phyloP scores from a whole-genome alignment of 345 rosid species.

The Salix caprea region DNA sequence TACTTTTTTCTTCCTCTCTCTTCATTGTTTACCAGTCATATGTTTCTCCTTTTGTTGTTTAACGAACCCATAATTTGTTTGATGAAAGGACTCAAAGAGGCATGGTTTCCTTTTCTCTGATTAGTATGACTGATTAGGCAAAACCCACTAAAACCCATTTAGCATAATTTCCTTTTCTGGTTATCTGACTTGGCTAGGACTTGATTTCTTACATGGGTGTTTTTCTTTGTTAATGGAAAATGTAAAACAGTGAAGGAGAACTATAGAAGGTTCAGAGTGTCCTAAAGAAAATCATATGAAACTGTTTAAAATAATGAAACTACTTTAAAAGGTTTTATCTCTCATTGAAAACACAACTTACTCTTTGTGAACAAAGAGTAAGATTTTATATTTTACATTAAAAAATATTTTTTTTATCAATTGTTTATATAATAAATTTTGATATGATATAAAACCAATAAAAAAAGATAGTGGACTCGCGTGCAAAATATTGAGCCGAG shows the following conservation, averaged over 20 bases:
- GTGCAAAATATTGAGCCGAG: too few species aligned
- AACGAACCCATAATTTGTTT: slow-evolving; percentile 29
- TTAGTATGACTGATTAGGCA: not conserved
- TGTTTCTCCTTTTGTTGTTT: not conserved
- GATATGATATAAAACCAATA: too few species aligned
- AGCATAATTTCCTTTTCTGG: not conserved
- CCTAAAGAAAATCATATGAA: too few species aligned
- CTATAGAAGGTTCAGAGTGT: slow-evolving; percentile 26
- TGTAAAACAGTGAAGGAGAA: slow-evolving; percentile 56
- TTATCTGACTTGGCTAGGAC: not conserved
- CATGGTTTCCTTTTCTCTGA: not conserved
- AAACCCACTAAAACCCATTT: not conserved
- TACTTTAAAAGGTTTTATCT: too few species aligned
- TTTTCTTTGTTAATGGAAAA: not conserved
- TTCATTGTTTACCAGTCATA: not conserved
- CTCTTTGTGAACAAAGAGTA: too few species aligned
- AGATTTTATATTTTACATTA: too few species aligned
- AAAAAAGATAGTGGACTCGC: too few species aligned
- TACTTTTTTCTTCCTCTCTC: not conserved
- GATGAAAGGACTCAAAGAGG: slow-evolving; percentile 36
- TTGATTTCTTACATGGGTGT: slow-evolving; percentile 1
- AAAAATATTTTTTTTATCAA: too few species aligned
- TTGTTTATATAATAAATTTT: too few species aligned
- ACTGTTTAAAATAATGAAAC: too few species aligned
- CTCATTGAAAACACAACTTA: too few species aligned